phyloP scores from a whole-genome alignment of 73 alveolate species.

The Tetrahymena elliotti region DNA sequence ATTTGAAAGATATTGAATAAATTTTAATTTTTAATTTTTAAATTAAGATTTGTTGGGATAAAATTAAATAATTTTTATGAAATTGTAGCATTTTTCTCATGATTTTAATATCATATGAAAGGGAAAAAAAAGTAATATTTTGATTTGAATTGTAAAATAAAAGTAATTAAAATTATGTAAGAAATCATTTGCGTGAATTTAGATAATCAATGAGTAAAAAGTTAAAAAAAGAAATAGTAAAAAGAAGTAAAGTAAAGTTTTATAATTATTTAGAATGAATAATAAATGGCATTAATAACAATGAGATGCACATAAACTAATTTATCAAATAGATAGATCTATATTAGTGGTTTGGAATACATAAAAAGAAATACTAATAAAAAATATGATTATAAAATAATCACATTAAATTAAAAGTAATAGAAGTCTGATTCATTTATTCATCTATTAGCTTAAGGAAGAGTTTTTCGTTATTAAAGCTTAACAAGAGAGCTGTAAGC shows the following conservation, averaged over 20 bases:
- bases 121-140: neutral
- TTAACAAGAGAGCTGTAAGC: neutral
- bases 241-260: neutral
- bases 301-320: neutral
- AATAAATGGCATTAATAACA: neutral
- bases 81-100: too few relatives aligned
- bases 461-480: neutral
- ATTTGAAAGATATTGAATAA: too few relatives aligned
- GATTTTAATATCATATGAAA: too few relatives aligned
- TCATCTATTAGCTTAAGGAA: neutral
- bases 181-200: neutral
- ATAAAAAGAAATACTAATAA: neutral
- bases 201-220: too few relatives aligned
- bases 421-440: neutral
- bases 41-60: too few relatives aligned
- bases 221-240: neutral
- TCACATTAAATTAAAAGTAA: neutral
- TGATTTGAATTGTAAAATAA: neutral
- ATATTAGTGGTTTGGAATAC: neutral
- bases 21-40: too few relatives aligned
- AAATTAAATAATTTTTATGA: too few relatives aligned
- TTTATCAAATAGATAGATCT: neutral
- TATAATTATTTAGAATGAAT: too few relatives aligned
- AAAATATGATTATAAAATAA: neutral
- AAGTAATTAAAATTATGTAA: neutral